Evolutionary conservation across 345 rosid species (phyloP), one percentile per base, ranked within the genome.

Genomic region (Euphorbia lathyris): DNA sequence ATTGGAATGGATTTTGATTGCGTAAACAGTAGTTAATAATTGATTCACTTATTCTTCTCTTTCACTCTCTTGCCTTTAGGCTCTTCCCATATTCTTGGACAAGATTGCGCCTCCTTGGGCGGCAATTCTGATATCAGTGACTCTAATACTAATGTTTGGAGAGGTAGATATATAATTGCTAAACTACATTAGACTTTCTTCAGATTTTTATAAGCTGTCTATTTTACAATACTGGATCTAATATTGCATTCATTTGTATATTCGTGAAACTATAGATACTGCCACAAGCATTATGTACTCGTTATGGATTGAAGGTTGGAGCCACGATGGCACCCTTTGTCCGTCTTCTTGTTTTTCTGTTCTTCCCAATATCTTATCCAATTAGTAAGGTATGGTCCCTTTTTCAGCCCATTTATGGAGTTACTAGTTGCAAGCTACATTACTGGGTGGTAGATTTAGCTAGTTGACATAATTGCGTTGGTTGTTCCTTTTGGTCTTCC

Each of bases 281-380:
- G 82, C 97, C 99, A 29, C 97, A 95, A 65, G 93, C 99, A 1
- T 62, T 95, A 63, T 95, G 97, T 65, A 88, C 93, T 59, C 90
- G 93, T n/a, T 91, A 95, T 66, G 99, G 97, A 57, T 83, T 95
- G 77, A 90, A 79, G 66, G 88, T 90, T 73, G 99, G 99, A 79
- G 99, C 99, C 7, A 73, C 82, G 17, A 77, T 83, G 90, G 90
- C 97, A 52, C 97, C 99, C 0, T 52, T 95, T 76, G 97, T 91
- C 40, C 92, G 83, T 43, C 70, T 83, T 75, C 96, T 91, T 67
- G 88, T 95, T 62, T 3, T 85, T 22, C 60, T 91, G 2, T 95
- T 95, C 86, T 91, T 74, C 58, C 97, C 97, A 16, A 53, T 95
- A 65, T 81, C 99, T 58, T 95, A 91, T 86, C 99, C 99, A 29